Evolutionary conservation across 306 rosid species (phyloP), one percentile per base, ranked within the genome.

Genomic region (Dryas alaskensis): DNA sequence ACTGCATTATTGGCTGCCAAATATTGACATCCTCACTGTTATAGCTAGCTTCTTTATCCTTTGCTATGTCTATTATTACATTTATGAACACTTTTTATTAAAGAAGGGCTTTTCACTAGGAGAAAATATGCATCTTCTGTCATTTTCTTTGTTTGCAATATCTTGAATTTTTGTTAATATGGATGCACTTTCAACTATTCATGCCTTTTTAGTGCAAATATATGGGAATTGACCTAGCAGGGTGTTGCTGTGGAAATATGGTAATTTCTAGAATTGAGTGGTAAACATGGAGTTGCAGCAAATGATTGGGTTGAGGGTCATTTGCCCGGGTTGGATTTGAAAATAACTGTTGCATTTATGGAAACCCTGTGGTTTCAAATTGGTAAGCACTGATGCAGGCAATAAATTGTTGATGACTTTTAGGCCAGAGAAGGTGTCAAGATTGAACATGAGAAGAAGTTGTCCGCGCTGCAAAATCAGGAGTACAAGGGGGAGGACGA

Each of bases 401-500:
- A 65, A 54, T 76, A 27, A 68, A 70, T 68, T 83, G 19, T 79
- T 55, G 6, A 70, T 77, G 79, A 75, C 73, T 82, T 61, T 69
- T 69, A 95, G 99, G 86, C 87, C 9, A 90, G 99, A 80, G 99
- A 95, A 92, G 85, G 93, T 46, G 86, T 86, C 84, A 95, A 90
- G 92, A 95, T 95, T 64, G 99, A 87, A 60, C 97, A 88, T 73
- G 97, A 90, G 58, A 92, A 88, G 89, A 95, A 95, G 84, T 58
- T 95, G 79, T 79, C 96, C 4, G 74, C 84, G 0, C 82, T 95
- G 57, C 99, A 95, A 77, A 85, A 84, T 81, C 98, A 92, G 84
- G 99, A 95, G 80, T 90, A 85, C 93, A 95, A 89, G 80, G 97
- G 98, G 62, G 97, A 87, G 68, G 96, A 92, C 61, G 97, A 90